Base-by-base conservation (phyloP, 768 basidiomycete species). In the Boletus edulis region DNA sequence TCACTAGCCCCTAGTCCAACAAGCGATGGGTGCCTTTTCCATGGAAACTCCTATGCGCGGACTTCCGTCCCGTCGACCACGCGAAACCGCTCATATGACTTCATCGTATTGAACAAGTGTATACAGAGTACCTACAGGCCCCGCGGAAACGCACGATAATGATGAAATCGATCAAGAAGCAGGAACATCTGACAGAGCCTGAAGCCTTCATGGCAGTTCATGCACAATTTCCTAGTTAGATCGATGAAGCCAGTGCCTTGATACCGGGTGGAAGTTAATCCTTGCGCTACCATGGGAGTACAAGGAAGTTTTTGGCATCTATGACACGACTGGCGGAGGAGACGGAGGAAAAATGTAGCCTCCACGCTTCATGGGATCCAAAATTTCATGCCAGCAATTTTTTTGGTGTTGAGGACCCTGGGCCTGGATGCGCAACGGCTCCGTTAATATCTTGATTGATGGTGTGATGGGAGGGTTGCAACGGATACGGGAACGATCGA, bases 181-280 rank as follows among this genome's bases (percentile, higher is more conserved):
- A 44, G 46, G 35, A 49, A 39, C 38, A 44, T 11, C 42, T 20
- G 49, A 52, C 22, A 49, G 29, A 17, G 31, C 51, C 29, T 47
- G 41, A 46, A 55, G 5, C 54, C 46, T 27, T 57, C 56, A n/a
- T n/a, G n/a, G n/a, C n/a, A n/a, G n/a, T n/a, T n/a, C n/a, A 44
- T 35, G 42, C 13, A 49, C 55, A 37, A 52, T 55, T 49, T 44
- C 42, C 48, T 54, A 32, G 57, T 46, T 39, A 52, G n/a, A 22
- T 57, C 49, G 13, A 59, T 57, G 32, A 20, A 20, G 31, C 20
- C 2, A 42, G 52, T 58, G 20, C 53, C 51, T 53, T 39, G 54
- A 52, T 37, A 55, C 51, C 15, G 40, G 47, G 47, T 29, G 27
- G 39, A 49, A 52, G 45, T n/a, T 49, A 37, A 57, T 43, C 37